Percentiles rank a stretch among this genome's conserved stretches.
Evolutionary conservation across 2,329 filamentous ascomycete genomes (phyloP).

Genomic region (Talaromyces rugulosus): DNA sequence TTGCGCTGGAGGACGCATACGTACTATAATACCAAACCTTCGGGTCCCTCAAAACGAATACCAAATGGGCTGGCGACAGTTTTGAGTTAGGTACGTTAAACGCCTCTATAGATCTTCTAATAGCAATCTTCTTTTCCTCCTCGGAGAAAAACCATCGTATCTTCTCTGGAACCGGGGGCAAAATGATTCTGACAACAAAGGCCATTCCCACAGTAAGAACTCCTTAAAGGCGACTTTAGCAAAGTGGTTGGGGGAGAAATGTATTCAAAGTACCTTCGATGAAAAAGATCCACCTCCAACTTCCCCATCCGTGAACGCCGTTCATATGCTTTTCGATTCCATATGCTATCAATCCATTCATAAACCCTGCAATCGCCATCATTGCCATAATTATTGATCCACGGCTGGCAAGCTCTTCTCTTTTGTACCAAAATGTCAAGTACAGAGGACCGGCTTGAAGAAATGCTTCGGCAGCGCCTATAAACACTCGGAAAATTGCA

Average conservation of each 20-base stretch:
- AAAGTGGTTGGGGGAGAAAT: background rate
- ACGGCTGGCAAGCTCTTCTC: conserved; percentile 14
- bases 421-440: conserved; percentile 5
- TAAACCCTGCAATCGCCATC: conserved; percentile 15
- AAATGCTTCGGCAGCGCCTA: conserved; percentile 3
- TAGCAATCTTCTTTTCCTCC: background rate
- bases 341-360: conserved; percentile 18
- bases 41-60: background rate
- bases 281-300: conserved; percentile 18
- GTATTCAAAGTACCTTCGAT: conserved; percentile 14
- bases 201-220: background rate
- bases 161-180: background rate
- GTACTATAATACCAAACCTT: conserved; percentile 4
- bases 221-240: background rate
- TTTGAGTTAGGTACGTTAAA: background rate
- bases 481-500: background rate
- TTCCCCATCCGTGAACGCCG: conserved; percentile 1
- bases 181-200: background rate
- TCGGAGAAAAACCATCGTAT: background rate
- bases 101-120: background rate
- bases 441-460: conserved; percentile 36
- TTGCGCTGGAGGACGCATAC: background rate
- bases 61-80: background rate
- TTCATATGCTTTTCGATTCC: conserved; percentile 13
- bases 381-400: conserved; percentile 17